Percentiles rank a stretch among this genome's conserved stretches.
These are phyloP conservation scores for Erythrophleum ivorense DNA, from an alignment of 331 rosid species.

Conservation along the genomic window DNA sequence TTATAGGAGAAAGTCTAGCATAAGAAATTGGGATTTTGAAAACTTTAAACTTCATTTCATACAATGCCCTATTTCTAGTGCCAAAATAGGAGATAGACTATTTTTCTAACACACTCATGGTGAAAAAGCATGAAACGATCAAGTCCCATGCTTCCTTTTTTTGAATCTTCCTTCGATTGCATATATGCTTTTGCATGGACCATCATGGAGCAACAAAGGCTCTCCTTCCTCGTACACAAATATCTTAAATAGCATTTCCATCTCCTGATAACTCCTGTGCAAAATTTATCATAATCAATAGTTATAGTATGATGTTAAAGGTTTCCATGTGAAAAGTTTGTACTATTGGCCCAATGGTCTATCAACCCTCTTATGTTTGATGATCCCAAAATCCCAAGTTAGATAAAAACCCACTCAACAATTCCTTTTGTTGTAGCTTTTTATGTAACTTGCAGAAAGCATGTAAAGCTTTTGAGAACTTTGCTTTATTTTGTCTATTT, in stretches of 20 bases:
- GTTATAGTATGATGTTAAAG: neutral
- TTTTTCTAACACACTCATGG: slow-evolving; percentile 60
- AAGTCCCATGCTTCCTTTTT: slow-evolving; percentile 44
- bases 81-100: neutral
- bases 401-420: no score
- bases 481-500: no score
- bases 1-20: no score
- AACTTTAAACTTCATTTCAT: neutral
- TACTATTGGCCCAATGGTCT: no score
- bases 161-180: slow-evolving; percentile 31
- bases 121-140: slow-evolving; percentile 72
- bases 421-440: no score
- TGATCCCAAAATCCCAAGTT: no score
- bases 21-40: neutral
- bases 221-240: slow-evolving; percentile 69
- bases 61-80: neutral
- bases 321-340: neutral
- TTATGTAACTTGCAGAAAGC: no score
- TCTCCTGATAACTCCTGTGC: slow-evolving; percentile 62
- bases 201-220: slow-evolving; percentile 54
- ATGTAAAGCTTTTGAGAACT: no score
- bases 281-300: neutral
- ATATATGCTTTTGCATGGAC: slow-evolving; percentile 55
- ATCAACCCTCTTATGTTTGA: no score
- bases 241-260: slow-evolving; percentile 64